phyloP scores from a whole-genome alignment of 129 eudicot species.

The Tagetes erecta region DNA sequence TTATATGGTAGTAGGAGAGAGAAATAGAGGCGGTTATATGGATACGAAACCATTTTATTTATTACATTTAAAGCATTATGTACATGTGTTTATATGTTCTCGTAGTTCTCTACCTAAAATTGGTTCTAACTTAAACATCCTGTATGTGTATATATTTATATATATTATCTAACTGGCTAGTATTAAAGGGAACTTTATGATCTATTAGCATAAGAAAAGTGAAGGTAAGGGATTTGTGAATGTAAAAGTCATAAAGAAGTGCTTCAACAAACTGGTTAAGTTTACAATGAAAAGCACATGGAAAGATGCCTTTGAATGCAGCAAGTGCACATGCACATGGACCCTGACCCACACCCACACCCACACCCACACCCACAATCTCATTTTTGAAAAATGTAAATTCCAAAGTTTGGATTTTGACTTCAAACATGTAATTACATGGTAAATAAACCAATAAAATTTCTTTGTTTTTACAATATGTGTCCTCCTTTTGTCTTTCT shows the following conservation, averaged over 20 bases:
- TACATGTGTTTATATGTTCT: background rate
- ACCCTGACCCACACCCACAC: constrained; percentile 21
- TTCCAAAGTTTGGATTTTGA: constrained; percentile 22
- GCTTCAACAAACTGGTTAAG: constrained; percentile 24
- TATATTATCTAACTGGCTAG: constrained; percentile 1
- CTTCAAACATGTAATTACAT: constrained; percentile 11
- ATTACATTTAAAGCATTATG: background rate
- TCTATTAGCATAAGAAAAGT: background rate
- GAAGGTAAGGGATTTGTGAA: background rate
- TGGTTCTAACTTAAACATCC: too few relatives aligned
- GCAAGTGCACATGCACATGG: constrained; percentile 35
- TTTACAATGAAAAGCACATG: constrained; percentile 33
- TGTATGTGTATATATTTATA: background rate
- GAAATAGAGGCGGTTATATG: background rate
- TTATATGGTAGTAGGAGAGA: background rate
- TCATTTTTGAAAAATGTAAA: constrained; percentile 25
- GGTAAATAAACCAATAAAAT: constrained; percentile 1
- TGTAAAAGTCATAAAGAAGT: background rate
- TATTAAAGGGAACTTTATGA: background rate
- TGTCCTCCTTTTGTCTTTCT: background rate
- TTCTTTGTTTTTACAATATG: background rate
- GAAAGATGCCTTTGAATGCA: constrained; percentile 35
- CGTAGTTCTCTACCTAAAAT: background rate
- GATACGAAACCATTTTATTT: background rate
- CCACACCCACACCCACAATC: constrained; percentile 26